Evolutionary conservation across 495 filamentous ascomycete genomes (phyloP).

Genomic region (Bacidia gigantensis): DNA sequence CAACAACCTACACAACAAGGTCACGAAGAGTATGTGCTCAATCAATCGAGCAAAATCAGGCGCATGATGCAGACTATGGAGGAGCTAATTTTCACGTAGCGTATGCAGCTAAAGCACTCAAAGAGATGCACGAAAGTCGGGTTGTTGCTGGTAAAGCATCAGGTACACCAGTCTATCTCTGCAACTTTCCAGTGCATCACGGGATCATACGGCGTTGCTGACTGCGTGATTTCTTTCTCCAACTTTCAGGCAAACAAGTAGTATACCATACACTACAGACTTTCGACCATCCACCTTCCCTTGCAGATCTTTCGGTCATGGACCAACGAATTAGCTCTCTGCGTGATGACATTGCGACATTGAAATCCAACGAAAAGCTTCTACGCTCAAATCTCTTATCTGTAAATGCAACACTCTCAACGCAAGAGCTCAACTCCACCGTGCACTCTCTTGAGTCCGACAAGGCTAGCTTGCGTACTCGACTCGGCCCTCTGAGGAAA

Average conservation of each 20-base stretch:
- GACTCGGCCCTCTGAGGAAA: constrained; percentile 27
- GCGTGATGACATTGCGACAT: constrained; percentile 31
- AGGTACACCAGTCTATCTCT: constrained; percentile 25
- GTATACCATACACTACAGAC: constrained; percentile 50
- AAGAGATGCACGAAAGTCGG: constrained; percentile 47
- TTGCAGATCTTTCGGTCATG: constrained; percentile 33
- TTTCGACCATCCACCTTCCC: constrained; percentile 27
- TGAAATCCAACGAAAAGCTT: constrained; percentile 39
- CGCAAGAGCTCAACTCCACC: constrained; percentile 34
- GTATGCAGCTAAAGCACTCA: constrained; percentile 46
- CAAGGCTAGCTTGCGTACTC: constrained; percentile 27
- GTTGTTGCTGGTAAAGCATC: constrained; percentile 44
- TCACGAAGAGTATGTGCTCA: constrained; percentile 46
- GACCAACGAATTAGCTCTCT: constrained; percentile 38
- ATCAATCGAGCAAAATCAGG: too few species aligned
- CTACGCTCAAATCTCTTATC: constrained; percentile 33
- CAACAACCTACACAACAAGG: constrained; percentile 52
- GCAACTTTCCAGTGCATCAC: not conserved
- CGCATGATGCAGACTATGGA: not conserved
- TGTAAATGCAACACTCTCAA: constrained; percentile 36
- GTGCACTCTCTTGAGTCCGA: constrained; percentile 35
- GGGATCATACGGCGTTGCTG: not conserved
- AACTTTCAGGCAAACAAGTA: constrained; percentile 43
- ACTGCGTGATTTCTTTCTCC: not conserved
- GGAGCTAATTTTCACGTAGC: constrained; percentile 22